phyloP scores from a whole-genome alignment of 1,139 yeast genomes.

The Hansenula lynferdii region DNA sequence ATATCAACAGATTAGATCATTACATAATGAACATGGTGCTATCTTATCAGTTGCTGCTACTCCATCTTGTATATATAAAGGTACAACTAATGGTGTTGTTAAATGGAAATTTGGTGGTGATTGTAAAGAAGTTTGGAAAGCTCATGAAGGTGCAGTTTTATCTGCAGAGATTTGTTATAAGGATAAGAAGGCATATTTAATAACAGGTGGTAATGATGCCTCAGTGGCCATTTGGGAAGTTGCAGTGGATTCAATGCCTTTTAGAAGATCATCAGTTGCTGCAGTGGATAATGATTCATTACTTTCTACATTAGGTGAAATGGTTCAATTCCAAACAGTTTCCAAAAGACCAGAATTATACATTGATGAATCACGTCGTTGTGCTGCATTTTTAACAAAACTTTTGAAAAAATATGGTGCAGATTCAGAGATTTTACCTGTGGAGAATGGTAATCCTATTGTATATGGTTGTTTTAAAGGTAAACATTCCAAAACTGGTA shows the following conservation, averaged over 20 bases:
- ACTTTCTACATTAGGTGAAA: constrained; percentile 53
- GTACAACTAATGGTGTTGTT: constrained; percentile 41
- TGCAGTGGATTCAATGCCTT: constrained; percentile 21
- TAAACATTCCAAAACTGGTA: constrained; percentile 22
- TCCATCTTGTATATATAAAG: constrained; percentile 31
- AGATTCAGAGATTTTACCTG: constrained; percentile 63
- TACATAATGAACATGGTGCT: constrained; percentile 42
- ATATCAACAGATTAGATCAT: constrained; percentile 60
- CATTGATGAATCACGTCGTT: constrained; percentile 77
- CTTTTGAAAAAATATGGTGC: constrained; percentile 74
- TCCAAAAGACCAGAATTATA: constrained; percentile 63
- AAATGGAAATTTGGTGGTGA: constrained; percentile 43
- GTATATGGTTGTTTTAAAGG: constrained; percentile 69
- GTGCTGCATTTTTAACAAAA: constrained; percentile 72
- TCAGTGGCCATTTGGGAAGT: constrained; percentile 57
- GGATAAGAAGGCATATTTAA: constrained; percentile 28
- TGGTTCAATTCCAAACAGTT: constrained; percentile 71
- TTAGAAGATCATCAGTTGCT: constrained; percentile 11
- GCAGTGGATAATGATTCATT: constrained; percentile 51
- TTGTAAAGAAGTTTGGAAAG: constrained; percentile 31
- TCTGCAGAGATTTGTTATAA: constrained; percentile 28
- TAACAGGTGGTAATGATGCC: constrained; percentile 61
- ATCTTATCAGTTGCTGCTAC: constrained; percentile 48
- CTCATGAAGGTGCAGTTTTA: constrained; percentile 34
- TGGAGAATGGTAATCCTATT: constrained; percentile 70